These are phyloP conservation scores for Malassezia pachydermatis DNA, from an alignment of 1,284 basidiomycete species.

Conservation along the genomic window DNA sequence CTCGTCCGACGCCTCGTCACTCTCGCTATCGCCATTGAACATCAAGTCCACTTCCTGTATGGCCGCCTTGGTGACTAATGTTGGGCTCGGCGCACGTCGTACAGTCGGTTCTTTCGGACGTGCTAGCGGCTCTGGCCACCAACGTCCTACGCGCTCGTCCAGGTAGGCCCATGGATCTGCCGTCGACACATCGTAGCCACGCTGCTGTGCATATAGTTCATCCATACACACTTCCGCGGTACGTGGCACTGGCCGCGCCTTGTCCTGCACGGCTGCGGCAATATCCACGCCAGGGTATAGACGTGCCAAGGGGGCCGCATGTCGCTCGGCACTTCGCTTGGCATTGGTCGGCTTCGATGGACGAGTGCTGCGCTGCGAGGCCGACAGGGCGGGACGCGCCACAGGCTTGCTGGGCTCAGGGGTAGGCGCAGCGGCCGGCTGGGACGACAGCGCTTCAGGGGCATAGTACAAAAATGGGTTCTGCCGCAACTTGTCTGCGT, in stretches of 20 bases:
- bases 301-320: slow-evolving; percentile 27
- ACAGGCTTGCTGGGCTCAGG: not conserved
- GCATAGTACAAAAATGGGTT: slow-evolving; percentile 37
- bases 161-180: slow-evolving; percentile 38
- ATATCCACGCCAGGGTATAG: slow-evolving; percentile 33
- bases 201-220: slow-evolving; percentile 24
- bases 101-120: too few relatives aligned
- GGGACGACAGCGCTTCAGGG: not conserved
- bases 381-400: not conserved
- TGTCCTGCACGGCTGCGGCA: slow-evolving; percentile 3
- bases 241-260: slow-evolving; percentile 6
- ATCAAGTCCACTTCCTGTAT: slow-evolving; percentile 38
- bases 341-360: slow-evolving; percentile 5
- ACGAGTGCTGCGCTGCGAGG: not conserved
- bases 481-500: slow-evolving; percentile 33
- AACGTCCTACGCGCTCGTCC: slow-evolving; percentile 27
- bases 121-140: slow-evolving; percentile 24
- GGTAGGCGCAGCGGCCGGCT: not conserved
- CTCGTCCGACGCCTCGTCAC: slow-evolving; percentile 21
- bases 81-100: slow-evolving; percentile 23
- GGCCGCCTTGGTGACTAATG: slow-evolving; percentile 38
- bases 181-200: slow-evolving; percentile 16
- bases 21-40: slow-evolving; percentile 38
- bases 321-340: slow-evolving; percentile 25
- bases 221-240: slow-evolving; percentile 31